Conservation (phyloP, 768 basidiomycete genomes). For the Termitomyces sp. region DNA sequence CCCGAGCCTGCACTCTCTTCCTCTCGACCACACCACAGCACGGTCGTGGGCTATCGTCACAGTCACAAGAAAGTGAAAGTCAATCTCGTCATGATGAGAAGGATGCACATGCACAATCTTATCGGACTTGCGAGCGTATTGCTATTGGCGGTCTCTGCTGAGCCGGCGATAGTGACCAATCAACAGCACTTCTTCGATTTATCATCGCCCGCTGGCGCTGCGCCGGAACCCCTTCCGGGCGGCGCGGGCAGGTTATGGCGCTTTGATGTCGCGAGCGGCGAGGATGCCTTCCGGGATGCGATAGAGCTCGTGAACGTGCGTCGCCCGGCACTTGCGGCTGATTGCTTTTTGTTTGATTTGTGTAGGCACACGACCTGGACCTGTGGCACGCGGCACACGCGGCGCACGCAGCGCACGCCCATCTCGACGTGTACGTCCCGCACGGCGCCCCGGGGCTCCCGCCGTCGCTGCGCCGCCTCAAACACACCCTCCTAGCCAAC, state of each 20-base stretch:
- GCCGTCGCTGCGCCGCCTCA: constrained; percentile 11
- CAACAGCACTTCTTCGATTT: constrained; percentile 10
- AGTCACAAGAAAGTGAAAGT: neutral
- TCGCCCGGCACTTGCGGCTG: neutral
- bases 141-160: constrained; percentile 10
- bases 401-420: constrained; percentile 34
- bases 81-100: no score
- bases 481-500: constrained; percentile 7
- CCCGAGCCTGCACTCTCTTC: neutral
- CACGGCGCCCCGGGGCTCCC: constrained; percentile 1
- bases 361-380: constrained; percentile 40
- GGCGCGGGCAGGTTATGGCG: constrained; percentile 15
- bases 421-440: constrained; percentile 43
- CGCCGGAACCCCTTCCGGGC: constrained; percentile 3
- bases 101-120: no score
- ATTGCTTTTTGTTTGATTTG: neutral
- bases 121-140: constrained; percentile 10
- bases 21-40: neutral
- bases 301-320: constrained; percentile 10
- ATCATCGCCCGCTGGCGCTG: no score
- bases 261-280: constrained; percentile 5
- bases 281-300: constrained; percentile 6
- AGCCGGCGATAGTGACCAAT: constrained; percentile 1
- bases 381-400: constrained; percentile 44
- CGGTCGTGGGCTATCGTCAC: no score